Conservation (phyloP, 805 yeast species). For the Scheffersomyces coipomensis region DNA sequence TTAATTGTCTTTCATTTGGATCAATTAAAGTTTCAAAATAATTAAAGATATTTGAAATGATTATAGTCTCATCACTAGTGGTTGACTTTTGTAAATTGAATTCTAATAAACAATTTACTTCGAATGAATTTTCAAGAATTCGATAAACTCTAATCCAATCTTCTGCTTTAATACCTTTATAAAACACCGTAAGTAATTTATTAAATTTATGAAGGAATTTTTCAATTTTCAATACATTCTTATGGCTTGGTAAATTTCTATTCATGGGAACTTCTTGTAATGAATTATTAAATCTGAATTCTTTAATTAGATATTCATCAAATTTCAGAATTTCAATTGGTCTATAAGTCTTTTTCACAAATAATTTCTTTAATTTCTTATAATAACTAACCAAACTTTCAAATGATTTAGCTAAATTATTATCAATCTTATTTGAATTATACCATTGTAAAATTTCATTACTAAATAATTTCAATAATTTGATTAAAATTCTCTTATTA, state of each 20-base stretch:
- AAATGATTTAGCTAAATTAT: constrained; percentile 31
- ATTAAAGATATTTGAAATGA: constrained; percentile 64
- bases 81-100: constrained; percentile 42
- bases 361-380: constrained; percentile 64
- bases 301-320: constrained; percentile 36
- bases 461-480: constrained; percentile 65
- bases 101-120: constrained; percentile 57
- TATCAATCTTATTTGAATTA: constrained; percentile 39
- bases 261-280: constrained; percentile 47
- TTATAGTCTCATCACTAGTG: constrained; percentile 53
- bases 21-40: constrained; percentile 66
- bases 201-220: constrained; percentile 65
- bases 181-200: constrained; percentile 54
- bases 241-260: constrained; percentile 44
- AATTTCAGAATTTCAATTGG: constrained; percentile 48
- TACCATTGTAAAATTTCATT: constrained; percentile 57
- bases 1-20: constrained; percentile 35
- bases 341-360: constrained; percentile 67
- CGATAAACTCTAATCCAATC: constrained; percentile 84
- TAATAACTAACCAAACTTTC: constrained; percentile 48
- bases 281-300: constrained; percentile 40
- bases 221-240: constrained; percentile 51
- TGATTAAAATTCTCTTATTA: constrained; percentile 59
- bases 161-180: constrained; percentile 53
- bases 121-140: constrained; percentile 66